These are phyloP conservation scores for Tympanopsis confertula DNA, from an alignment of 2,329 filamentous ascomycete genomes.

Conservation along the genomic window DNA sequence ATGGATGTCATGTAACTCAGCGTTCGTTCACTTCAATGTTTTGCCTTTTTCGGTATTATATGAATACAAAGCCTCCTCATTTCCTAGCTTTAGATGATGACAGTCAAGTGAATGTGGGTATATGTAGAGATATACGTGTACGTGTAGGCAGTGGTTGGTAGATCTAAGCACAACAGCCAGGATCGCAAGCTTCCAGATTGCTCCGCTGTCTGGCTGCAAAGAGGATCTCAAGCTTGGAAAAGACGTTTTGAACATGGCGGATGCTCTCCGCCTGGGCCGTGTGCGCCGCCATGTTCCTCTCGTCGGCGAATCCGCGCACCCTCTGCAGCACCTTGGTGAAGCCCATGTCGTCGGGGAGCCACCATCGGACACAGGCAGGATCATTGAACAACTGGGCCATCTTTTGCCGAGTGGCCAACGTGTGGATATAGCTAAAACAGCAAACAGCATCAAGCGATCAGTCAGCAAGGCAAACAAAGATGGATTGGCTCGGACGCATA, in stretches of 20 bases:
- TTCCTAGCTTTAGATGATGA: too few relatives aligned
- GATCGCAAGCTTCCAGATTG: too few relatives aligned
- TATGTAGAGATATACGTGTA: too few relatives aligned
- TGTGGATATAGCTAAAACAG: slow-evolving; percentile 65
- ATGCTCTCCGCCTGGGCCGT: slow-evolving; percentile 51
- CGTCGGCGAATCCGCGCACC: slow-evolving; percentile 71
- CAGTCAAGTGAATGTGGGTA: too few relatives aligned
- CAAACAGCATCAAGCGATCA: slow-evolving; percentile 2
- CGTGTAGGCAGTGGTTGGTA: too few relatives aligned
- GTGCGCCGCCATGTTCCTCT: slow-evolving; percentile 53
- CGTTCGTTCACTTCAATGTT: too few relatives aligned
- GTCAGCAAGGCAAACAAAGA: slow-evolving; percentile 3
- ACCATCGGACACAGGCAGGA: slow-evolving; percentile 67
- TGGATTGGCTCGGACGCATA: slow-evolving; percentile 29
- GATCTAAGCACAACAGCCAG: too few relatives aligned
- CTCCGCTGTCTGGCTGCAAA: too few relatives aligned
- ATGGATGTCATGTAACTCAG: too few relatives aligned
- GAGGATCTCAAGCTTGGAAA: slow-evolving; percentile 52
- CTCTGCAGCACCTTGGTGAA: slow-evolving; percentile 63
- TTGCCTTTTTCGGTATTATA: too few relatives aligned
- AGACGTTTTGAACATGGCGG: slow-evolving; percentile 65
- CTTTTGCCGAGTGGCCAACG: slow-evolving; percentile 58
- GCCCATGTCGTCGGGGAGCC: slow-evolving; percentile 74
- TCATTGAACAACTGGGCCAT: slow-evolving; percentile 69
- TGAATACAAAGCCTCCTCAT: too few relatives aligned